A percentile compares a stretch with the other conserved stretches of the same genome.
Conservation (phyloP, 176 grass and related monocot genomes). For the Pontederia paniculata region DNA sequence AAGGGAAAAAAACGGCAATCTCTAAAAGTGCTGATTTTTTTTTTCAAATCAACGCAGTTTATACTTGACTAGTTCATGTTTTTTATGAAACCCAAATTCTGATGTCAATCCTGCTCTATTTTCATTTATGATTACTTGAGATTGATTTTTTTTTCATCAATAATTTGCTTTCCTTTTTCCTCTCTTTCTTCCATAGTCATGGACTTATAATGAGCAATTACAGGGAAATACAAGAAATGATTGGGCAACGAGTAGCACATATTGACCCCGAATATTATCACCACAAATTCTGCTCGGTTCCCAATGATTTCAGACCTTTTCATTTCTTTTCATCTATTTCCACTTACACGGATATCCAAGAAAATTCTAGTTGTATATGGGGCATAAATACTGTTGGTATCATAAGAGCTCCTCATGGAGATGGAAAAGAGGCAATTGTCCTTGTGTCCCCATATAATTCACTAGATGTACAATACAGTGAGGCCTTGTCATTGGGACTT, state of each 20-base stretch:
- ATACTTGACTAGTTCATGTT: too few relatives aligned
- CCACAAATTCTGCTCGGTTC: slow-evolving; percentile 46
- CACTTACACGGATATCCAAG: slow-evolving; percentile 22
- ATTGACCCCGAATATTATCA: slow-evolving; percentile 74
- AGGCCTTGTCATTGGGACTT: slow-evolving; percentile 59
- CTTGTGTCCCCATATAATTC: slow-evolving; percentile 86
- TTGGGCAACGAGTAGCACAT: slow-evolving; percentile 46
- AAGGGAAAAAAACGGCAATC: too few relatives aligned
- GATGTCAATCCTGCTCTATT: background rate
- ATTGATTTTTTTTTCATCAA: too few relatives aligned
- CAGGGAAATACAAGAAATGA: slow-evolving; percentile 54
- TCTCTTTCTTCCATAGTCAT: too few relatives aligned
- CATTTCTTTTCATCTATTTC: slow-evolving; percentile 64
- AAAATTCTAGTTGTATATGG: slow-evolving; percentile 30
- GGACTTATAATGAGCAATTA: background rate
- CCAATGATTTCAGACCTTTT: slow-evolving; percentile 49
- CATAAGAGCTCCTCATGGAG: slow-evolving; percentile 75
- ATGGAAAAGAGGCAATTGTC: slow-evolving; percentile 96
- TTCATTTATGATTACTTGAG: background rate
- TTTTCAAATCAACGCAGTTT: too few relatives aligned
- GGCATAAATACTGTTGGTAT: slow-evolving; percentile 66
- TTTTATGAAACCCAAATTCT: too few relatives aligned
- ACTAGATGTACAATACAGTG: slow-evolving; percentile 38
- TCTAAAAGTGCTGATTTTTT: too few relatives aligned
- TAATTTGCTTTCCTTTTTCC: too few relatives aligned